Percentiles rank a stretch among this genome's conserved stretches.
Conservation (phyloP, 2,329 filamentous ascomycete species). For the Bipolaris zeicola region DNA sequence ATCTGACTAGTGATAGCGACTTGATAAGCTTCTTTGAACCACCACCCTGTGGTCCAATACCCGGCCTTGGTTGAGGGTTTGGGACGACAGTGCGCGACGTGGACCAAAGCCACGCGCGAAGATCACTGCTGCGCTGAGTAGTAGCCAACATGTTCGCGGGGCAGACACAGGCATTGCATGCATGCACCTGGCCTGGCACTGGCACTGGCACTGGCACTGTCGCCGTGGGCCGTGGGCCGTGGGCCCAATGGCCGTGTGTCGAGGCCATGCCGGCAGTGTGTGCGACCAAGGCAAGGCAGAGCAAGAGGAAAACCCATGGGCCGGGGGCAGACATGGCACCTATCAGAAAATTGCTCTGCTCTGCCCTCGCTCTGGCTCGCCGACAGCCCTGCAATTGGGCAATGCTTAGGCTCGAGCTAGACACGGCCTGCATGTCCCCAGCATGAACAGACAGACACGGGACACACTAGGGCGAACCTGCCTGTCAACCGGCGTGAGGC, state of each 20-base stretch:
- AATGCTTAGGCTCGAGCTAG: conserved; percentile 22
- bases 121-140: conserved; percentile 25
- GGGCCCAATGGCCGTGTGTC: conserved; percentile 25
- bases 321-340: conserved; percentile 8
- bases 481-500: conserved; percentile 17
- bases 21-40: conserved; percentile 41
- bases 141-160: conserved; percentile 24
- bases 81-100: conserved; percentile 6
- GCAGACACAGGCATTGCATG: conserved; percentile 16
- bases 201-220: background rate
- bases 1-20: conserved; percentile 26
- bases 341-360: conserved; percentile 36
- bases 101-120: conserved; percentile 12
- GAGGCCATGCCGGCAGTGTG: conserved; percentile 27
- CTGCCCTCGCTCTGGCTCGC: conserved; percentile 28
- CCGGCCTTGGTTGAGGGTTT: conserved; percentile 10
- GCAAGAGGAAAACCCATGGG: conserved; percentile 10
- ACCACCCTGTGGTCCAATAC: conserved; percentile 24
- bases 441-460: conserved; percentile 50
- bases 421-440: conserved; percentile 34
- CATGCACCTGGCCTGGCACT: conserved; percentile 3
- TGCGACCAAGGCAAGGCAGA: conserved; percentile 3
- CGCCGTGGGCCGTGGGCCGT: too few species aligned
- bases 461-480: conserved; percentile 35
- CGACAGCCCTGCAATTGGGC: conserved; percentile 32